A percentile compares a stretch with the other conserved stretches of the same genome.
These are phyloP conservation scores for Acorus gramineus DNA, from an alignment of 106 monocot species.

Conservation along the genomic window DNA sequence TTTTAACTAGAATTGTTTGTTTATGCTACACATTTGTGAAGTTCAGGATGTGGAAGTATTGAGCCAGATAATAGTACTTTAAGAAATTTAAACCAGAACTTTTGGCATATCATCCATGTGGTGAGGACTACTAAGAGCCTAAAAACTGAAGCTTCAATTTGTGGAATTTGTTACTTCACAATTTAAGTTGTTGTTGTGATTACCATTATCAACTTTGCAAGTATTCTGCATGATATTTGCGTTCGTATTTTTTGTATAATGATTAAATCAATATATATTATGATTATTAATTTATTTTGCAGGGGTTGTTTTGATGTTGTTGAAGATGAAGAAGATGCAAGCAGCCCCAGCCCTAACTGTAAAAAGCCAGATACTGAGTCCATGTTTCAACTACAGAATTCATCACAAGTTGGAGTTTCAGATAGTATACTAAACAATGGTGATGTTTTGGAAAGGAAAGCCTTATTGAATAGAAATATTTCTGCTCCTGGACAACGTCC, in stretches of 20 bases:
- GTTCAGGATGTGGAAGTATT: too few species aligned
- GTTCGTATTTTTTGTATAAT: background rate
- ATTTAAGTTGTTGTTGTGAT: too few species aligned
- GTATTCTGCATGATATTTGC: too few species aligned
- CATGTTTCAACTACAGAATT: conserved; percentile 12
- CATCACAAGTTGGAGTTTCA: conserved; percentile 12
- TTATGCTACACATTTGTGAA: too few species aligned
- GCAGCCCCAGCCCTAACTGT: conserved; percentile 21
- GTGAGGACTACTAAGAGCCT: too few species aligned
- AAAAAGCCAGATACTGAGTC: conserved; percentile 23
- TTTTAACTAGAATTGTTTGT: too few species aligned
- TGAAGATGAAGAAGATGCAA: conserved; percentile 47
- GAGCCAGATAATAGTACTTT: too few species aligned
- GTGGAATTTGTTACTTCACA: too few species aligned
- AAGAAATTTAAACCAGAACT: too few species aligned
- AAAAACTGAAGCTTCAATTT: too few species aligned
- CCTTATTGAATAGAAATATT: conserved; percentile 27
- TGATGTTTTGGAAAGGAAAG: conserved; percentile 35
- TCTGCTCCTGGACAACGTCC: conserved; percentile 18
- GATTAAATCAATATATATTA: background rate
- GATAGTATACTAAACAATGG: conserved; percentile 18
- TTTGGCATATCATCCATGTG: too few species aligned
- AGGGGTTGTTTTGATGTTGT: conserved; percentile 86
- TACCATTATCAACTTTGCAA: too few species aligned
- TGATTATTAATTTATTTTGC: conserved; percentile 9